Evolutionary conservation across 225 moss, liverwort and hornwort genomes (phyloP), one percentile per base, ranked within the genome.

Genomic region (Asterella californica): DNA sequence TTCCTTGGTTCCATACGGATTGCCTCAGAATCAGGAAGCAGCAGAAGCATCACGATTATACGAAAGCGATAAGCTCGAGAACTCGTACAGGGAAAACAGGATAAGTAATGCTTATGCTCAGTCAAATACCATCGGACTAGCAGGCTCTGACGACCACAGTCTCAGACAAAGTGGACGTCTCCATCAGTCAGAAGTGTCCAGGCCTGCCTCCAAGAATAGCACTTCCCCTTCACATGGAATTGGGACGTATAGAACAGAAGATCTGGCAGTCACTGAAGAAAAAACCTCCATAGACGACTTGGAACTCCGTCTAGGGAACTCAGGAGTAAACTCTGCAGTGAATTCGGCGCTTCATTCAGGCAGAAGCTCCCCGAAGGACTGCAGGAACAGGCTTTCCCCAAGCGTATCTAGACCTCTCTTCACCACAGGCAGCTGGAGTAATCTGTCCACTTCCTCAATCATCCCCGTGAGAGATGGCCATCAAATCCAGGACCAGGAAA

Each of bases 321-420:
- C 54, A 27, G 48, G 77, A 34, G 32, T 54, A 10, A 52, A 50
- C 29, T 54, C 50, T 25, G 36, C 18, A 18, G 19, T 36, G 67
- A 15, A 34, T 67, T 67, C 67, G 6, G 36, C 67, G 11, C 6
- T 52, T 36, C 67, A 50, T 24, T 66, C 78, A 21, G 45, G 69
- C 46, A 76, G 76, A 34, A 55, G 15, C 32, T 82, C 82, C 8
- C 76, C 85, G 25, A 59, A 59, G 22, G 75, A 76, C 17, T 38
- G 15, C 57, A 36, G 11, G 29, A 76, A 59, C 59, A 60, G 36
- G 59, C 59, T 59, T 37, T 76, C 75, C 9, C 75, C 75, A 34
- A 50, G 49, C 32, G 57, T 79, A 8, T 82, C 81, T 25, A 79
- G 82, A 79, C 82, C 79, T 8, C 72, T 82, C 14, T 74, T 82